Conservation (phyloP, 2,329 filamentous ascomycete genomes). For the Amesomyces nigricolor region DNA sequence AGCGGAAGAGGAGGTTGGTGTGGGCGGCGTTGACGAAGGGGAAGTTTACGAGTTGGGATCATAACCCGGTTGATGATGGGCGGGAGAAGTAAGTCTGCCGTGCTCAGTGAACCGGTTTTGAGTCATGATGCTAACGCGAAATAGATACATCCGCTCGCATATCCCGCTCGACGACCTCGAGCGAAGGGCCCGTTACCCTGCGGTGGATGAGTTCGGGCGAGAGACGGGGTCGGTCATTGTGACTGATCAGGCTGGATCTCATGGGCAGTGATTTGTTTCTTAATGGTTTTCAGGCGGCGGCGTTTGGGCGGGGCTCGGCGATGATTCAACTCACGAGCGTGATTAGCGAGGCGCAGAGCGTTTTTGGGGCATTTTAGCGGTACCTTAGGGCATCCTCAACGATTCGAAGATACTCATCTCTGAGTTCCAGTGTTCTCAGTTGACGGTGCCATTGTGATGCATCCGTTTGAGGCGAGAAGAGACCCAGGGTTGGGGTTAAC, state of each 20-base stretch:
- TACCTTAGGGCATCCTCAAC: neutral
- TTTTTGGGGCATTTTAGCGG: neutral
- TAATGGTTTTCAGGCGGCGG: neutral
- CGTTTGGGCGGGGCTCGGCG: neutral
- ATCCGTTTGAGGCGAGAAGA: too few species aligned
- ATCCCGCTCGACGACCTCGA: constrained; percentile 77
- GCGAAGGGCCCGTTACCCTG: constrained; percentile 66
- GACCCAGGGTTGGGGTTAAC: too few species aligned
- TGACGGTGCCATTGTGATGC: too few species aligned
- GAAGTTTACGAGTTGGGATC: constrained; percentile 77
- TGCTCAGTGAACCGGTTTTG: neutral
- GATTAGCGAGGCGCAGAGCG: constrained; percentile 12
- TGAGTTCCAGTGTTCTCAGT: neutral
- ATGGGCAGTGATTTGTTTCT: constrained; percentile 33
- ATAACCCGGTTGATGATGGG: constrained; percentile 67
- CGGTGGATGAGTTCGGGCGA: constrained; percentile 51
- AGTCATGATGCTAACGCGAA: constrained; percentile 8
- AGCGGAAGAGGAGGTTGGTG: constrained; percentile 71
- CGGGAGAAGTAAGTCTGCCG: constrained; percentile 52
- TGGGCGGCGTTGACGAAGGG: constrained; percentile 76
- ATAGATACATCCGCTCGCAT: constrained; percentile 77
- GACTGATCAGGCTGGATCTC: constrained; percentile 40
- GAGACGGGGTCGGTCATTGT: constrained; percentile 40
- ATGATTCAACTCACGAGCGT: neutral
- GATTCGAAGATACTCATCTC: neutral